phyloP scores from a whole-genome alignment of 495 filamentous ascomycete species.

The Durotheca rogersii region DNA sequence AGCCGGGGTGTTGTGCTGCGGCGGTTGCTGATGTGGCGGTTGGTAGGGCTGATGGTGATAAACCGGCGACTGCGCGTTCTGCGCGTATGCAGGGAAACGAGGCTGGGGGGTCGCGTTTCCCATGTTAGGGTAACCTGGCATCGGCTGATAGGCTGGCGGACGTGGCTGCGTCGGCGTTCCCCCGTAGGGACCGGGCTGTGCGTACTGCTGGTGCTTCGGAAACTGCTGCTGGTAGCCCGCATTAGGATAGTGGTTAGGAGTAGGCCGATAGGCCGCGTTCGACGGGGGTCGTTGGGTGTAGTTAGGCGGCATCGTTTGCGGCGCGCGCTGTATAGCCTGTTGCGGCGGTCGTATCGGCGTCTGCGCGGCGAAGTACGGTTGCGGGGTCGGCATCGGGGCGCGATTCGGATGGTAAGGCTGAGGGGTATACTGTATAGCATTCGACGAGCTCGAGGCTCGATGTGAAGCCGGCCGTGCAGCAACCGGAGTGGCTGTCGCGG shows the following conservation, averaged over 20 bases:
- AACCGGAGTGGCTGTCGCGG: conserved; percentile 37
- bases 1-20: conserved; percentile 33
- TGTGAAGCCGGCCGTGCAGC: conserved; percentile 40
- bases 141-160: conserved; percentile 35
- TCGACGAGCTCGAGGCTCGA: conserved; percentile 42
- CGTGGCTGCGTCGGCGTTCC: conserved; percentile 32
- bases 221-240: conserved; percentile 36
- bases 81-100: conserved; percentile 37
- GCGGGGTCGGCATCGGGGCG: conserved; percentile 41
- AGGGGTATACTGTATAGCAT: conserved; percentile 35
- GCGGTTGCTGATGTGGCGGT: conserved; percentile 34
- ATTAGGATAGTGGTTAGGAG: conserved; percentile 28
- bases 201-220: conserved; percentile 34
- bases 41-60: conserved; percentile 42
- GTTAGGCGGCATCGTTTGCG: conserved; percentile 32
- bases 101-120: conserved; percentile 19
- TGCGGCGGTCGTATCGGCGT: conserved; percentile 42
- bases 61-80: conserved; percentile 28
- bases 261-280: conserved; percentile 31
- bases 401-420: conserved; percentile 44
- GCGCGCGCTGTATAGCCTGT: conserved; percentile 26
- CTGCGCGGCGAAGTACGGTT: conserved; percentile 43
- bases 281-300: conserved; percentile 37
- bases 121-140: conserved; percentile 44
- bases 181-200: conserved; percentile 35